Percentiles rank a stretch among this genome's conserved stretches.
phyloP scores from a whole-genome alignment of 2,329 filamentous ascomycete genomes.

The Fusarium abutilonis region DNA sequence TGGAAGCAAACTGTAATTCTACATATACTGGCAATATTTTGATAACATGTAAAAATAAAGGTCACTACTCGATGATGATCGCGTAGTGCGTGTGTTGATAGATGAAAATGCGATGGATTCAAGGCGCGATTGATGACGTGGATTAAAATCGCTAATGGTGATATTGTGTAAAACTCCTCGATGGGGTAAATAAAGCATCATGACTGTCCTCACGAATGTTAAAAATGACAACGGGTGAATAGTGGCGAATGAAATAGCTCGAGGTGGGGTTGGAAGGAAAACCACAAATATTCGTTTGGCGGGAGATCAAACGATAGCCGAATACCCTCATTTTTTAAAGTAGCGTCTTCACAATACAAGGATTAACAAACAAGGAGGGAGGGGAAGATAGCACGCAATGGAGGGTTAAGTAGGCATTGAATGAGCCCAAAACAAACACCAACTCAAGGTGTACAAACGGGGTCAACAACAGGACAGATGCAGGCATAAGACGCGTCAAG shows the following conservation, averaged over 20 bases:
- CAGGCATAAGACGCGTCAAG: not conserved
- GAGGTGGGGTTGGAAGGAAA: conserved; percentile 36
- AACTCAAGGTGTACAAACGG: conserved; percentile 11
- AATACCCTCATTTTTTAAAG: conserved; percentile 40
- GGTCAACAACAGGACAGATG: conserved; percentile 11
- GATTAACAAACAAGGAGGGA: conserved; percentile 8
- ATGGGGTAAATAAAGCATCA: conserved; percentile 22
- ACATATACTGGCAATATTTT: conserved; percentile 17
- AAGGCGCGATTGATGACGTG: conserved; percentile 15
- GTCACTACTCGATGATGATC: conserved; percentile 28
- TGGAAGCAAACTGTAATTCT: conserved; percentile 49
- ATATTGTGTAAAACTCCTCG: conserved; percentile 13
- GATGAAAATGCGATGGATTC: conserved; percentile 36
- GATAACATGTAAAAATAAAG: conserved; percentile 45
- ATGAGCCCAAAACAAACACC: conserved; percentile 25
- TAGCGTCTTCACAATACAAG: not conserved
- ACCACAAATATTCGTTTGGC: conserved; percentile 37
- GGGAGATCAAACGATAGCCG: conserved; percentile 20
- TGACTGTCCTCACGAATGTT: conserved; percentile 11
- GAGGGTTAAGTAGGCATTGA: conserved; percentile 26
- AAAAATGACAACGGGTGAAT: conserved; percentile 2
- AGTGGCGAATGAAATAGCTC: conserved; percentile 34
- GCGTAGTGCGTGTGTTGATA: conserved; percentile 43
- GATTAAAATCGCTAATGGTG: conserved; percentile 6
- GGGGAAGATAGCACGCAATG: conserved; percentile 22